These are phyloP conservation scores for Oehlia diaphana DNA, from an alignment of 192 early-diverging fungal genomes.

Conservation along the genomic window DNA sequence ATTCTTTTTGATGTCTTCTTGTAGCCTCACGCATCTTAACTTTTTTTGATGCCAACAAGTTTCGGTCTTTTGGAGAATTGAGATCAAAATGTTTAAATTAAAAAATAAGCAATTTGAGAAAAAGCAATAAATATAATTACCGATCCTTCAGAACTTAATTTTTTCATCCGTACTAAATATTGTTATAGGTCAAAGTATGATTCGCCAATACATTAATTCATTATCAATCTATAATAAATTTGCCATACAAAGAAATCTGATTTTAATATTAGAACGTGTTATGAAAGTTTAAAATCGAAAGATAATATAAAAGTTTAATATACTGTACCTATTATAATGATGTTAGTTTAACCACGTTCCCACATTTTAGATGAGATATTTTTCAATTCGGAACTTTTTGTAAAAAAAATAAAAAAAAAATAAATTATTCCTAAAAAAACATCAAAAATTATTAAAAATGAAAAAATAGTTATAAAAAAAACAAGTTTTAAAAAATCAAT, in stretches of 20 bases:
- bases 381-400: slow-evolving; percentile 91
- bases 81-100: background rate
- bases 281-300: background rate
- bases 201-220: slow-evolving; percentile 63
- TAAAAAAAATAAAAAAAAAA: slow-evolving; percentile 85
- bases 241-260: too few species aligned
- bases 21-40: slow-evolving; percentile 28
- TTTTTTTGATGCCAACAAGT: slow-evolving; percentile 85
- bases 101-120: background rate
- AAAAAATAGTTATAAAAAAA: background rate
- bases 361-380: slow-evolving; percentile 92
- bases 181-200: slow-evolving; percentile 78
- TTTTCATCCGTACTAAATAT: slow-evolving; percentile 91
- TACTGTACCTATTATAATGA: slow-evolving; percentile 79
- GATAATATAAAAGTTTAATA: background rate
- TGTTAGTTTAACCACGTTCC: slow-evolving; percentile 78
- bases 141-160: slow-evolving; percentile 78
- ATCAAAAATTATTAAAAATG: background rate
- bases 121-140: slow-evolving; percentile 7
- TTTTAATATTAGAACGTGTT: background rate
- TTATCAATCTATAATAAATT: background rate
- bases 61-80: slow-evolving; percentile 54
- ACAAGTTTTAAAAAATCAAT: background rate
- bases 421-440: slow-evolving; percentile 66
- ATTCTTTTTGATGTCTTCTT: slow-evolving; percentile 55